Evolutionary conservation across 192 early-diverging fungal genomes (phyloP), one percentile per base, ranked within the genome.

Genomic region (Powellomyces hirtus): DNA sequence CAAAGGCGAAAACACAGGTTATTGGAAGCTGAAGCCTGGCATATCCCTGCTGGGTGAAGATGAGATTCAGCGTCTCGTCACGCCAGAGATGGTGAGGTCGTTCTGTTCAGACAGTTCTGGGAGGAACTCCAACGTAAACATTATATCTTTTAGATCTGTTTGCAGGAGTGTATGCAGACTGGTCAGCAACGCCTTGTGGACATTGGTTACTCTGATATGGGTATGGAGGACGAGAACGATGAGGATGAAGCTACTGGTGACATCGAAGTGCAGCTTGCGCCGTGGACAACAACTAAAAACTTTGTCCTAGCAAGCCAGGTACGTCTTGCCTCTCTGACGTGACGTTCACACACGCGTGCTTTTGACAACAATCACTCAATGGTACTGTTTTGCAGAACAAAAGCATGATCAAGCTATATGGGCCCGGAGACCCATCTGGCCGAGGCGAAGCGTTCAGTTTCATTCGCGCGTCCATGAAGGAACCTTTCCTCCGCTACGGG

Each of bases 401-500:
- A 73, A 93, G 92, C 11, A 94, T 95, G 94, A 78, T 97, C 50
- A 89, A 96, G 79, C 84, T 99, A 10, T 91, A 92, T 69, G 97
- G 97, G 20, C 89, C 90, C n/a, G 97, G 94, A 56, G 97, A 99
- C 77, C 97, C 97, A 5, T 95, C 95, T 0, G 97, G 94, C 11
- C 76, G 84, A 44, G 94, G 93, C 49, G 95, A 98, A 68, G 97
- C 94, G 8, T 97, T 99, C 68, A 98, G 95, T 82, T 99, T 96
- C 76, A 92, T 99, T 66, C 88, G 95, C 30, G 91, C 92, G 24
- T 92, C 91, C 14, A 97, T 97, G 94, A 97, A 96, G 78, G 97
- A 97, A 63, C 96, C 96, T 58, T 96, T 98, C 66, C 80, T 96
- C 69, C 81, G 92, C 22, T 84, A 88, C 11, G 92, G 92, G 22